Percentiles rank a stretch among this genome's conserved stretches.
phyloP scores from a whole-genome alignment of 2,329 filamentous ascomycete genomes.

The Thermothelomyces thermophilus region DNA sequence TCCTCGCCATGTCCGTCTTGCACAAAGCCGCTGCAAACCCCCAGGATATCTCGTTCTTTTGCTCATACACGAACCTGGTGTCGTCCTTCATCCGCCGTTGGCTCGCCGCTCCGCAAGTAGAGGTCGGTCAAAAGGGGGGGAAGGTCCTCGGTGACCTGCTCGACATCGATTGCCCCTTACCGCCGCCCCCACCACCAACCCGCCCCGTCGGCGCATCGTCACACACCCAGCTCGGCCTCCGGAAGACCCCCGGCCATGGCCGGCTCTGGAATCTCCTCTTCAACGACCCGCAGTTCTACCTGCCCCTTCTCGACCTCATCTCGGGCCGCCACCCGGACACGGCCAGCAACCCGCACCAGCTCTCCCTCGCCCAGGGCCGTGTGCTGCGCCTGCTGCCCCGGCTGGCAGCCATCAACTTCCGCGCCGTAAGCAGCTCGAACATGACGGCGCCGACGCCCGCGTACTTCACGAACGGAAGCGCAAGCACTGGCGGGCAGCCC shows the following conservation, averaged over 20 bases:
- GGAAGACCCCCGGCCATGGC: slow-evolving; percentile 42
- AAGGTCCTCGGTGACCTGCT: slow-evolving; percentile 48
- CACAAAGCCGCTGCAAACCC: slow-evolving; percentile 47
- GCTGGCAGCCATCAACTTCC: slow-evolving; percentile 42
- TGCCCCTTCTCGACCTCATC: slow-evolving; percentile 38
- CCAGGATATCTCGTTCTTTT: slow-evolving; percentile 44
- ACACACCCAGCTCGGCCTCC: slow-evolving; percentile 30
- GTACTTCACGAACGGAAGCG: slow-evolving; percentile 17
- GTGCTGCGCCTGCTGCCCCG: slow-evolving; percentile 46
- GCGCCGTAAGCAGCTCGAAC: slow-evolving; percentile 33
- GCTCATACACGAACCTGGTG: slow-evolving; percentile 43
- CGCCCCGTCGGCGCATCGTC: slow-evolving; percentile 17
- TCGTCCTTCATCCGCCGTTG: slow-evolving; percentile 44
- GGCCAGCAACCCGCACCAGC: slow-evolving; percentile 32
- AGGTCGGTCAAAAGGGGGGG: slow-evolving; percentile 48
- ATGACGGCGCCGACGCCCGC: slow-evolving; percentile 25
- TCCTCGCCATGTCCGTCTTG: slow-evolving; percentile 51
- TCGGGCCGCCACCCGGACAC: slow-evolving; percentile 28
- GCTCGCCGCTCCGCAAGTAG: slow-evolving; percentile 47
- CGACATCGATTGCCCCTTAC: slow-evolving; percentile 46
- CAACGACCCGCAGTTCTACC: slow-evolving; percentile 38
- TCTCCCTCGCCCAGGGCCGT: slow-evolving; percentile 47
- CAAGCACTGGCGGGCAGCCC: not conserved
- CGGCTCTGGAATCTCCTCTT: slow-evolving; percentile 50
- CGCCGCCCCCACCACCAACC: slow-evolving; percentile 24